phyloP scores from a whole-genome alignment of 2,329 filamentous ascomycete species.

The Pestalotiopsis sp. region DNA sequence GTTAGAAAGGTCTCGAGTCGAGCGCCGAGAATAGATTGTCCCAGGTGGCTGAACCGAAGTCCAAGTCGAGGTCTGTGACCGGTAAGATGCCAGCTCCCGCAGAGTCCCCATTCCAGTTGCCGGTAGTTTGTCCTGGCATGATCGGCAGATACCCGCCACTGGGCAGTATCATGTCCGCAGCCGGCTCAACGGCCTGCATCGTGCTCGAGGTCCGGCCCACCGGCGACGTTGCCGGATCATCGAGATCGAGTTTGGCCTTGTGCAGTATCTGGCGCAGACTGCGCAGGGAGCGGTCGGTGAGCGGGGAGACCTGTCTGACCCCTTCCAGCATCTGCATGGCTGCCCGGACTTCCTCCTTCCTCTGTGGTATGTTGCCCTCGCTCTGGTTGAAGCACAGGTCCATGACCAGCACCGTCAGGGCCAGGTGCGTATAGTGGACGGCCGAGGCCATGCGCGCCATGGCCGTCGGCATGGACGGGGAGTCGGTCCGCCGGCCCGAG shows the following conservation, averaged over 20 bases:
- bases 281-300: slow-evolving; percentile 13
- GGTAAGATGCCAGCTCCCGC: slow-evolving; percentile 13
- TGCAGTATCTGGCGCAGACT: slow-evolving; percentile 13
- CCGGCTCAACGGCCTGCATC: neutral
- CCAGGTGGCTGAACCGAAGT: slow-evolving; percentile 19
- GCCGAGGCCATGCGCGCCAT: slow-evolving; percentile 20
- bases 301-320: slow-evolving; percentile 12
- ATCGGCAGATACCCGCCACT: neutral
- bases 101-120: neutral
- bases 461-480: slow-evolving; percentile 11
- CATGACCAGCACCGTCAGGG: slow-evolving; percentile 20
- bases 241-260: slow-evolving; percentile 11
- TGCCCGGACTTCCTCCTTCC: slow-evolving; percentile 13
- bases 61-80: slow-evolving; percentile 17
- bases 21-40: slow-evolving; percentile 23
- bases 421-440: slow-evolving; percentile 20
- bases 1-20: slow-evolving; percentile 18
- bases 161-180: neutral
- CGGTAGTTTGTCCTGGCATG: neutral
- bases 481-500: slow-evolving; percentile 4
- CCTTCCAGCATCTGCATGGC: slow-evolving; percentile 15
- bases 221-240: neutral
- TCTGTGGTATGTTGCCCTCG: slow-evolving; percentile 14
- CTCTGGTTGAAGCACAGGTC: slow-evolving; percentile 20
- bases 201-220: neutral